Evolutionary conservation across 352 stramenopile genomes (phyloP).

Genomic region (Pythium rishiriense): DNA sequence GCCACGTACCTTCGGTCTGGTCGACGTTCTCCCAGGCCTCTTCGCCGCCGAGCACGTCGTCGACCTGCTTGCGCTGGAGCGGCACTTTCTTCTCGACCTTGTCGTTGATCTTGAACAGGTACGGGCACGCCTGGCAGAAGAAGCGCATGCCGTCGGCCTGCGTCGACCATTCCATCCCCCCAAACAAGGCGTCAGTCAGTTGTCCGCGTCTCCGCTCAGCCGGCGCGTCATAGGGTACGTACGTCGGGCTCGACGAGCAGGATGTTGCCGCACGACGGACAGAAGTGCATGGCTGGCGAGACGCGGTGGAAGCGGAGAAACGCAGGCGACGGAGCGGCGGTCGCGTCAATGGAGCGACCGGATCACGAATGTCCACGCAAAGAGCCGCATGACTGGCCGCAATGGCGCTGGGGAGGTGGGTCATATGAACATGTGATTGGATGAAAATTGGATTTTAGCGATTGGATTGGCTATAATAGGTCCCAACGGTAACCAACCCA

Average conservation of each 20-base stretch:
- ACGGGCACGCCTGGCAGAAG: conserved; percentile 90
- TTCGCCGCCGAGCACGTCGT: conserved; percentile 97
- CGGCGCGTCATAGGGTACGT: conserved; percentile 4
- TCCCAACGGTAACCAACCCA: not conserved
- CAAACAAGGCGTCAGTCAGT: conserved; percentile 6
- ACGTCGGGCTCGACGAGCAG: conserved; percentile 88
- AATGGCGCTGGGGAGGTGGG: not conserved
- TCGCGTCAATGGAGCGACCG: too few species aligned
- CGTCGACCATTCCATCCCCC: not conserved
- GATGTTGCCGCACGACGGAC: conserved; percentile 89
- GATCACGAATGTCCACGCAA: not conserved
- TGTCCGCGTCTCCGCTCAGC: not conserved
- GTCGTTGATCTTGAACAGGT: conserved; percentile 87
- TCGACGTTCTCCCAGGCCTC: conserved; percentile 99
- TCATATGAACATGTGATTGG: not conserved
- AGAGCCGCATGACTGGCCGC: not conserved
- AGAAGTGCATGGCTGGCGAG: conserved; percentile 79
- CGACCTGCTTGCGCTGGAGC: conserved; percentile 96
- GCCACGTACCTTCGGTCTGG: conserved; percentile 89
- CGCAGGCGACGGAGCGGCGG: too few species aligned
- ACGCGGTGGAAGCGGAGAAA: not conserved
- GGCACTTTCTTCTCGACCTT: conserved; percentile 90
- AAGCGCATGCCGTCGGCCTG: conserved; percentile 88
- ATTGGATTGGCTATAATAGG: conserved; percentile 10
- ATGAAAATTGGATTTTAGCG: not conserved